phyloP scores from a whole-genome alignment of 495 filamentous ascomycete species.

The Penicillium arizonense region DNA sequence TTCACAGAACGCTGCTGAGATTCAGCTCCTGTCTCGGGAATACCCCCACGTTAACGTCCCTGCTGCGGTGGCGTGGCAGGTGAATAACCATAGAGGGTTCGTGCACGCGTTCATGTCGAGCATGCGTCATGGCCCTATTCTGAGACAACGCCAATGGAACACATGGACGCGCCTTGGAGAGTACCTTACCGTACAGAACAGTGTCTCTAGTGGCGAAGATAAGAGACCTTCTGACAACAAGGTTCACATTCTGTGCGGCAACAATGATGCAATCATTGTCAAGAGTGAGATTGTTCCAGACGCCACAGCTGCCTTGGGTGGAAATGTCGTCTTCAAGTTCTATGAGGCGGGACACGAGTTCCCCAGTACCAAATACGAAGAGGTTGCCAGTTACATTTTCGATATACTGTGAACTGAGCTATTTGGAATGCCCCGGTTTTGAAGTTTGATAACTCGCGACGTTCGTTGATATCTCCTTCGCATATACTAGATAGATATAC shows the following conservation, averaged over 20 bases:
- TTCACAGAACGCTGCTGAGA: constrained; percentile 31
- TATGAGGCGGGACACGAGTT: constrained; percentile 59
- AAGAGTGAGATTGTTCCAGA: constrained; percentile 57
- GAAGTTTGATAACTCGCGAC: background rate
- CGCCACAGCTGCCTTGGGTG: constrained; percentile 47
- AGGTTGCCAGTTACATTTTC: constrained; percentile 46
- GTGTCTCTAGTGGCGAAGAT: constrained; percentile 13
- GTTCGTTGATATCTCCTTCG: background rate
- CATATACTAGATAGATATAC: constrained; percentile 17
- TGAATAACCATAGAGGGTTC: constrained; percentile 54
- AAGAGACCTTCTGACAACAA: constrained; percentile 44
- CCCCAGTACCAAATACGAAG: constrained; percentile 52
- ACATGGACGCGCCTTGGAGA: constrained; percentile 58
- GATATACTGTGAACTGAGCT: constrained; percentile 30
- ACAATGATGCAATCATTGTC: constrained; percentile 52
- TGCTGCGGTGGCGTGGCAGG: constrained; percentile 53
- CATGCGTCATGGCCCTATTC: constrained; percentile 57
- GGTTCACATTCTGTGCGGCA: constrained; percentile 55
- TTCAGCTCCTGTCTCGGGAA: constrained; percentile 41
- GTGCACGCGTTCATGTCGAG: constrained; percentile 56
- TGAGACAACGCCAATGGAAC: constrained; percentile 41
- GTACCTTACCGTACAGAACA: constrained; percentile 45
- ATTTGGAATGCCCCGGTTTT: constrained; percentile 1
- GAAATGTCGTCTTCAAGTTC: constrained; percentile 46
- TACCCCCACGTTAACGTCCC: constrained; percentile 46